Base-by-base conservation (phyloP, 495 filamentous ascomycete genomes). In the Trichocladium uniseriatum region DNA sequence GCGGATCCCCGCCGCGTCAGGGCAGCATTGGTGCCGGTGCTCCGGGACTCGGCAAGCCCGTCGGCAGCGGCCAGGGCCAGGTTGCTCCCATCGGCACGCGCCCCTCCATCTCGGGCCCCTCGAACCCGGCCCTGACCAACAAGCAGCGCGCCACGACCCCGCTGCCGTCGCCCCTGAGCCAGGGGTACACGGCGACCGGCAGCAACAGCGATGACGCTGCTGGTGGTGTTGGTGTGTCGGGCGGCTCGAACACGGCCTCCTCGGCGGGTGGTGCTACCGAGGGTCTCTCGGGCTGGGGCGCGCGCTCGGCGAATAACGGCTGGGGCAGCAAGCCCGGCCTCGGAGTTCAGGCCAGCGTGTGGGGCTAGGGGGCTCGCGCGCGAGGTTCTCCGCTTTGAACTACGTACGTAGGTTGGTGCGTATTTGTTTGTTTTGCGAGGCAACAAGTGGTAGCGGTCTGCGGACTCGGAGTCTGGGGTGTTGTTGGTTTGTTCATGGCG, bases 61-160 rank as follows among this genome's bases (percentile, higher is more conserved):
- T 58, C 28, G 73, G 79, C 16, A n/a, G n/a, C n/a, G n/a, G n/a
- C n/a, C n/a, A n/a, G n/a, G n/a, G n/a, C n/a, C n/a, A n/a, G n/a
- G 88, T 96, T 16, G 91, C 90, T 14, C 91, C 92, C 19, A 98
- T 98, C 56, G 92, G 92, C 34, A 95, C 94, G 41, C 83, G 92
- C 24, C 92, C 90, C 0, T 69, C 75, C 20, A 74, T 50, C 11
- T 62, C 69, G 28, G 66, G 75, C 53, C 59, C 5, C 31, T 6
- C 63, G 10, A 91, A 89, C 63, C 72, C 82, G 13, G 77, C 77
- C 14, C 64, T 89, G 56, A 8, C 4, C 24, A 87, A 78, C 72
- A 95, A 94, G 75, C 84, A 94, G 75, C 84, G 89, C 21, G 84
- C 89, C 1, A 94, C 84, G 5, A 94, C 90, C 14, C 89, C 92